phyloP scores from a whole-genome alignment of 2,329 filamentous ascomycete species.

The Coleophoma crateriformis region DNA sequence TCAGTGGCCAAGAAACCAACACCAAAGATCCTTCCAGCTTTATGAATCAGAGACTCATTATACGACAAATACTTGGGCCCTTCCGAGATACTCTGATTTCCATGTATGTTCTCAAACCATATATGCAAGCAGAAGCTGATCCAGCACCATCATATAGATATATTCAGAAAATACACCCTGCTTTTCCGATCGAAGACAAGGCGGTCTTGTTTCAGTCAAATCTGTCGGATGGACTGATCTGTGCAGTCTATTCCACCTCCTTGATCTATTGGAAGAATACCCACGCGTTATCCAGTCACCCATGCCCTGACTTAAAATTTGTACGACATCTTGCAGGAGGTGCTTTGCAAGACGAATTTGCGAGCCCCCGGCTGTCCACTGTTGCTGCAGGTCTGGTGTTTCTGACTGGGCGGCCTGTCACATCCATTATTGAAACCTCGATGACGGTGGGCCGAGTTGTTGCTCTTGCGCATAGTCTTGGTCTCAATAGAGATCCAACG shows the following conservation, averaged over 20 bases:
- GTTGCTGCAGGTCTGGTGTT: slow-evolving; percentile 53
- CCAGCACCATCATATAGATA: slow-evolving; percentile 32
- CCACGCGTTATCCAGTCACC: slow-evolving; percentile 34
- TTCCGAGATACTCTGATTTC: slow-evolving; percentile 14
- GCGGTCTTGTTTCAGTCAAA: slow-evolving; percentile 27
- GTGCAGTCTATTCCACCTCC: slow-evolving; percentile 51
- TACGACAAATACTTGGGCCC: neutral
- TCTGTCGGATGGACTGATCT: slow-evolving; percentile 50
- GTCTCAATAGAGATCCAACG: slow-evolving; percentile 46
- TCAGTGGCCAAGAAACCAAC: no score
- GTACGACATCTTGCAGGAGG: slow-evolving; percentile 58
- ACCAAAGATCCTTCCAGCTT: no score
- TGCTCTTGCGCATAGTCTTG: slow-evolving; percentile 46
- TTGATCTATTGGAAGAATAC: slow-evolving; percentile 51
- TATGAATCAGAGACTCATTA: neutral
- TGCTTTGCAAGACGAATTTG: slow-evolving; percentile 53
- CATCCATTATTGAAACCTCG: slow-evolving; percentile 52
- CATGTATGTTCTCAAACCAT: neutral
- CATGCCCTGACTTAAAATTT: slow-evolving; percentile 51
- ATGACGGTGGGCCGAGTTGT: slow-evolving; percentile 43
- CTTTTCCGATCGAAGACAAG: slow-evolving; percentile 56
- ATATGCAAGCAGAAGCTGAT: no score
- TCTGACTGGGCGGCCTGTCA: slow-evolving; percentile 52
- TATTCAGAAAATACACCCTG: slow-evolving; percentile 49
- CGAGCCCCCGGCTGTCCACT: slow-evolving; percentile 52